phyloP scores from a whole-genome alignment of 805 yeast genomes.

The Cyberlindnera japonica region DNA sequence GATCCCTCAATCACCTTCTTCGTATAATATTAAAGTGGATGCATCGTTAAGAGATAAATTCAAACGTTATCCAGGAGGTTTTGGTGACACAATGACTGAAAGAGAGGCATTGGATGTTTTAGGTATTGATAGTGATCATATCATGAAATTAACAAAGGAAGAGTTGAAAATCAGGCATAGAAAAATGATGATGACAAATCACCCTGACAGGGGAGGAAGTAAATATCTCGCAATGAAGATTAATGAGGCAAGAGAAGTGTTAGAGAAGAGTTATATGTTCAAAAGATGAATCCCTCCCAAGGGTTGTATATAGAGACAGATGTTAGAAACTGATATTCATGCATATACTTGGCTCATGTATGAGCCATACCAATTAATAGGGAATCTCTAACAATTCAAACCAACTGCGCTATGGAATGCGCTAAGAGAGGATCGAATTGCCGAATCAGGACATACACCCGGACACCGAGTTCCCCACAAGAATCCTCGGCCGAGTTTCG shows the following conservation, averaged over 20 bases:
- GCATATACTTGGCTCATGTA: too few species aligned
- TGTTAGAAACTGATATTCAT: too few species aligned
- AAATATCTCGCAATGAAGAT: conserved; percentile 78
- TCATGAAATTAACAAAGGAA: conserved; percentile 43
- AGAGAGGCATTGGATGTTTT: conserved; percentile 66
- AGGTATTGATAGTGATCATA: conserved; percentile 53
- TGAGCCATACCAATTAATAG: too few species aligned
- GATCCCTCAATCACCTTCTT: conserved; percentile 10
- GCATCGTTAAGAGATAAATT: conserved; percentile 28
- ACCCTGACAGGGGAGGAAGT: conserved; percentile 89
- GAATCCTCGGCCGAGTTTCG: not conserved
- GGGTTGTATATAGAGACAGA: too few species aligned
- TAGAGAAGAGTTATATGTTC: conserved; percentile 58
- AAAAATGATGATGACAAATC: conserved; percentile 73
- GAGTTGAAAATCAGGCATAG: conserved; percentile 70
- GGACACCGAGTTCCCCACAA: not conserved
- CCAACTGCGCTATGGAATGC: too few species aligned
- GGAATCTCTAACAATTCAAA: too few species aligned
- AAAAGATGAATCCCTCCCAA: too few species aligned
- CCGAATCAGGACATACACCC: not conserved
- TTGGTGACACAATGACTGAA: conserved; percentile 61
- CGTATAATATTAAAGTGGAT: conserved; percentile 17
- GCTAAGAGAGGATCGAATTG: too few species aligned
- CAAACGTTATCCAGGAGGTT: conserved; percentile 54
- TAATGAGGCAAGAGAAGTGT: conserved; percentile 78